phyloP scores from a whole-genome alignment of 805 yeast genomes.

The Cyberlindnera meyerae region DNA sequence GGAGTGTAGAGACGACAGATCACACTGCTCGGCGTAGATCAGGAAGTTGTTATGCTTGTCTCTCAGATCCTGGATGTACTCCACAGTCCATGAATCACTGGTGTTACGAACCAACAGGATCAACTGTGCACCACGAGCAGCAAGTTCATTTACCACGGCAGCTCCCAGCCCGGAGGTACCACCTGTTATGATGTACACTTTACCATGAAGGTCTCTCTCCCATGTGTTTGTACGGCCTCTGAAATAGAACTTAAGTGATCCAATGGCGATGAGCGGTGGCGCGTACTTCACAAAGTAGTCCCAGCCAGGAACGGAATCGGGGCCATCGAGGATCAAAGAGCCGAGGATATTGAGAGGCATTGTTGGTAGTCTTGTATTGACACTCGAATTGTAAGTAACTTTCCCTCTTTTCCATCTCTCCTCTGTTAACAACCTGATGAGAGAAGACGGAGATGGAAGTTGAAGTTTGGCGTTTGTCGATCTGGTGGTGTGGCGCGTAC shows the following conservation, averaged over 20 bases:
- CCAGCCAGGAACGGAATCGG: constrained; percentile 74
- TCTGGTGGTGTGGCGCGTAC: too few relatives aligned
- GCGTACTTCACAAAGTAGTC: constrained; percentile 47
- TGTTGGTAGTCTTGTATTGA: not conserved
- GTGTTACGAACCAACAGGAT: constrained; percentile 62
- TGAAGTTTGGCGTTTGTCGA: too few relatives aligned
- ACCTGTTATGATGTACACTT: constrained; percentile 81
- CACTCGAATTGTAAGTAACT: too few relatives aligned
- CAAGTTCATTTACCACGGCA: constrained; percentile 66
- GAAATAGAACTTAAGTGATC: constrained; percentile 62
- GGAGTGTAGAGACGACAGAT: constrained; percentile 65
- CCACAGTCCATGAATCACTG: constrained; percentile 71
- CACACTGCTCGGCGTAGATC: constrained; percentile 89
- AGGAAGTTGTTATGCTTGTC: constrained; percentile 62
- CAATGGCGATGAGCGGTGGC: constrained; percentile 46
- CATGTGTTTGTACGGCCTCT: constrained; percentile 81
- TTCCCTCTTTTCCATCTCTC: too few relatives aligned
- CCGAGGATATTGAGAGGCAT: constrained; percentile 88
- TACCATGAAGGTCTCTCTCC: constrained; percentile 91
- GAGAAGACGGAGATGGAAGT: too few relatives aligned
- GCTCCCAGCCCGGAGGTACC: constrained; percentile 93
- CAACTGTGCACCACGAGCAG: constrained; percentile 80
- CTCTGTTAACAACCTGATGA: too few relatives aligned
- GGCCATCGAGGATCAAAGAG: constrained; percentile 66
- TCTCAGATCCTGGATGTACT: constrained; percentile 74